phyloP scores from a whole-genome alignment of 2,329 filamentous ascomycete species.

The Aureobasidium subglaciale region DNA sequence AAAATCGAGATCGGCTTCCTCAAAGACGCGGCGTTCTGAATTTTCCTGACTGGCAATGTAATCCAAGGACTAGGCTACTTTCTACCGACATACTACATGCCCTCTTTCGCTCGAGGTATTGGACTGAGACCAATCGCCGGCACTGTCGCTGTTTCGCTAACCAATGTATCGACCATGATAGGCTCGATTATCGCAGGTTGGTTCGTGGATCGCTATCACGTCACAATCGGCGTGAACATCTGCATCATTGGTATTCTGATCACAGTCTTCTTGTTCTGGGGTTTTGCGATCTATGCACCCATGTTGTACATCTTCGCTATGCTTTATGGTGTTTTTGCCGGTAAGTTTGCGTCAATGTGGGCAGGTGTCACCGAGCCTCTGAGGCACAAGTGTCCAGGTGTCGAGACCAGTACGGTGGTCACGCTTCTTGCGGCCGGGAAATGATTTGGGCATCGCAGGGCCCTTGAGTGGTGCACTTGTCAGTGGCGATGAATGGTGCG shows the following conservation, averaged over 20 bases:
- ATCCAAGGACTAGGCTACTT: slow-evolving; percentile 39
- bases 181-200: slow-evolving; percentile 33
- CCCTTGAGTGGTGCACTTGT: slow-evolving; percentile 25
- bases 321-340: slow-evolving; percentile 37
- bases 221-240: slow-evolving; percentile 32
- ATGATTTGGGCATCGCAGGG: slow-evolving; percentile 46
- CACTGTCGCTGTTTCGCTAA: slow-evolving; percentile 32
- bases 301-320: slow-evolving; percentile 37
- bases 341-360: slow-evolving; percentile 33
- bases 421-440: slow-evolving; percentile 43
- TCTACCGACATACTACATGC: slow-evolving; percentile 37
- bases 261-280: slow-evolving; percentile 39
- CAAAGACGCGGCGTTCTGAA: slow-evolving; percentile 30
- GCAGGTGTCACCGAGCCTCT: slow-evolving; percentile 22
- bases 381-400: slow-evolving; percentile 17
- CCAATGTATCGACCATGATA: slow-evolving; percentile 33
- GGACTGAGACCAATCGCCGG: slow-evolving; percentile 30
- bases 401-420: slow-evolving; percentile 44
- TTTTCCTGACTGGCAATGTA: slow-evolving; percentile 37
- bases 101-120: slow-evolving; percentile 32
- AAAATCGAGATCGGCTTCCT: slow-evolving; percentile 25
- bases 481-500: slow-evolving; percentile 21
- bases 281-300: slow-evolving; percentile 36
- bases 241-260: slow-evolving; percentile 30
- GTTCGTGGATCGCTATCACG: slow-evolving; percentile 35